These are phyloP conservation scores for Aspergillus sp. DNA, from an alignment of 2,329 filamentous ascomycete species.

Conservation along the genomic window DNA sequence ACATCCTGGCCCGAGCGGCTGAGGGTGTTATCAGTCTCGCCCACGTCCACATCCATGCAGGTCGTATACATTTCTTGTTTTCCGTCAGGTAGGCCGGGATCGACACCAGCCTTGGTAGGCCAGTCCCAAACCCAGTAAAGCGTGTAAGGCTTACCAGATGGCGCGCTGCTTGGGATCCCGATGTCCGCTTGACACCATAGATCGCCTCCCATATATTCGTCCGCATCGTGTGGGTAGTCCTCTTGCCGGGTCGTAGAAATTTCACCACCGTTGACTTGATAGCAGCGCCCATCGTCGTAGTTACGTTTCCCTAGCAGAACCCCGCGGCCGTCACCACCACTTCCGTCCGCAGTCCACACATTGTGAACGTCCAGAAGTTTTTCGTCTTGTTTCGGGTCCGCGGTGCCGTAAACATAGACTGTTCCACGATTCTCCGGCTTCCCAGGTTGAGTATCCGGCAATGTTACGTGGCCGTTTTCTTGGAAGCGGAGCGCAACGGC, in stretches of 20 bases:
- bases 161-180: constrained; percentile 66
- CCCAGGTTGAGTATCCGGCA: constrained; percentile 54
- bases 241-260: constrained; percentile 62
- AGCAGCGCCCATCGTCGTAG: constrained; percentile 90
- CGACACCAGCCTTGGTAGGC: constrained; percentile 56
- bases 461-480: constrained; percentile 75
- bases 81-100: constrained; percentile 39
- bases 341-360: constrained; percentile 75
- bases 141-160: constrained; percentile 68
- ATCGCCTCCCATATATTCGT: constrained; percentile 56
- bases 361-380: constrained; percentile 66
- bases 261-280: constrained; percentile 66
- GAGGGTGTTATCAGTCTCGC: constrained; percentile 18
- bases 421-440: constrained; percentile 68
- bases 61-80: constrained; percentile 51
- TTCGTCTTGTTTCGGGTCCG: constrained; percentile 58
- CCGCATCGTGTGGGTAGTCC: constrained; percentile 52
- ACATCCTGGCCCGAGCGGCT: constrained; percentile 13
- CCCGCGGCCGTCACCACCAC: constrained; percentile 76
- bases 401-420: constrained; percentile 74
- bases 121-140: constrained; percentile 98
- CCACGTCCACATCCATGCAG: constrained; percentile 50
- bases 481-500: constrained; percentile 66
- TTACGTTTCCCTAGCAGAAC: constrained; percentile 72
- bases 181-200: constrained; percentile 82